Conservation (phyloP, 768 basidiomycete genomes). For the Suillus decipiens region DNA sequence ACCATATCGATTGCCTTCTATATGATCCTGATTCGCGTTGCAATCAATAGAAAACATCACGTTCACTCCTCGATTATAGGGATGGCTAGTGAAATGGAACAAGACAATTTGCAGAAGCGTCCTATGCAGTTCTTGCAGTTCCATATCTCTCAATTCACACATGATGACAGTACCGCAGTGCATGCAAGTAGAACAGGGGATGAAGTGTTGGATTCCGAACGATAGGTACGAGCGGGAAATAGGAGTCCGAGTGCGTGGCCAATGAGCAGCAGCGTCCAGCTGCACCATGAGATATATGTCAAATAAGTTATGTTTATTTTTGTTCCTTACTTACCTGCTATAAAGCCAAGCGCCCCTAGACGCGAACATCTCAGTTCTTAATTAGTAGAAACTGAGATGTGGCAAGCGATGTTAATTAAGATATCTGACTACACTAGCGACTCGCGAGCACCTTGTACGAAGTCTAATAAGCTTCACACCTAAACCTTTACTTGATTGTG, state of each 20-base stretch:
- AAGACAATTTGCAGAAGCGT: background rate
- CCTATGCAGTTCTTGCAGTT: background rate
- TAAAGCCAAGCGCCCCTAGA: too few species aligned
- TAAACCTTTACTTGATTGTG: conserved; percentile 42
- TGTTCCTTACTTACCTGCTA: too few species aligned
- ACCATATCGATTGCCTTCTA: background rate
- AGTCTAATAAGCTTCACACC: conserved; percentile 37
- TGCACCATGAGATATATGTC: too few species aligned
- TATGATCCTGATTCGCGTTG: background rate
- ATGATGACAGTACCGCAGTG: background rate
- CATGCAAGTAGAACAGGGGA: too few species aligned
- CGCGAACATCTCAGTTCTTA: too few species aligned
- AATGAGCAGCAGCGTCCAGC: too few species aligned
- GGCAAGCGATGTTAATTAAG: too few species aligned
- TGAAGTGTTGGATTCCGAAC: too few species aligned
- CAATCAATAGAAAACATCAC: background rate
- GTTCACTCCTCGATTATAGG: background rate
- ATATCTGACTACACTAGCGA: background rate
- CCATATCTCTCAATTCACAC: background rate
- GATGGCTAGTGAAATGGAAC: background rate
- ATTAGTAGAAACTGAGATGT: too few species aligned
- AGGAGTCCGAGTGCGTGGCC: too few species aligned
- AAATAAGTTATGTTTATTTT: too few species aligned
- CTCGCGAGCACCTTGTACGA: background rate
- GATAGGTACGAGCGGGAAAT: too few species aligned